Conservation (phyloP, 192 early-diverging fungal species). For the Umbelopsis ramanniana region DNA sequence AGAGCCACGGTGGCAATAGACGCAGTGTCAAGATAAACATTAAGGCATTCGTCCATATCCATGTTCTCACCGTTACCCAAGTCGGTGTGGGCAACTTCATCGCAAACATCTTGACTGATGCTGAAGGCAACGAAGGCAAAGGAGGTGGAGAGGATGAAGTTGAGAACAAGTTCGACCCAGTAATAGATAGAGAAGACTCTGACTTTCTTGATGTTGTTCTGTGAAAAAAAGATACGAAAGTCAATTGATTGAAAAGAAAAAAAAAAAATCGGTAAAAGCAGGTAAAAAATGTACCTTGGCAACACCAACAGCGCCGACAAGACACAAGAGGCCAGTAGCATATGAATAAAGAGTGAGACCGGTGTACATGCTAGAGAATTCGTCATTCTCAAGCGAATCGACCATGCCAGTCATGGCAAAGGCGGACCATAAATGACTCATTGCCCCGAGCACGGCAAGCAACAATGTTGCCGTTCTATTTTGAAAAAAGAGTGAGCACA, state of each 20-base stretch:
- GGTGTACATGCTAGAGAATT: conserved; percentile 22
- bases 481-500: not conserved
- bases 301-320: conserved; percentile 36
- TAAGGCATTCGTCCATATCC: conserved; percentile 33
- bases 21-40: conserved; percentile 33
- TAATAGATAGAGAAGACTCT: conserved; percentile 32
- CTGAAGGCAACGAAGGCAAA: conserved; percentile 33
- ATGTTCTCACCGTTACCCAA: conserved; percentile 19
- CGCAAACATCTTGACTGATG: conserved; percentile 32
- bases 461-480: conserved; percentile 37
- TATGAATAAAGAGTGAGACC: conserved; percentile 35
- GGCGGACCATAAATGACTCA: conserved; percentile 33
- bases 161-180: conserved; percentile 35
- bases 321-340: conserved; percentile 33
- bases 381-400: conserved; percentile 25
- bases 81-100: conserved; percentile 25
- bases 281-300: conserved; percentile 24
- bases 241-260: not conserved
- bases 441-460: conserved; percentile 30
- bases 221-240: not conserved
- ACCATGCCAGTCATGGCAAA: conserved; percentile 30
- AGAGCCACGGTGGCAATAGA: conserved; percentile 30
- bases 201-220: conserved; percentile 36
- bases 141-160: conserved; percentile 30
- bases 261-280: not conserved